Base-by-base conservation (phyloP, 2,329 filamentous ascomycete genomes). In the Exophiala alcalophila region DNA sequence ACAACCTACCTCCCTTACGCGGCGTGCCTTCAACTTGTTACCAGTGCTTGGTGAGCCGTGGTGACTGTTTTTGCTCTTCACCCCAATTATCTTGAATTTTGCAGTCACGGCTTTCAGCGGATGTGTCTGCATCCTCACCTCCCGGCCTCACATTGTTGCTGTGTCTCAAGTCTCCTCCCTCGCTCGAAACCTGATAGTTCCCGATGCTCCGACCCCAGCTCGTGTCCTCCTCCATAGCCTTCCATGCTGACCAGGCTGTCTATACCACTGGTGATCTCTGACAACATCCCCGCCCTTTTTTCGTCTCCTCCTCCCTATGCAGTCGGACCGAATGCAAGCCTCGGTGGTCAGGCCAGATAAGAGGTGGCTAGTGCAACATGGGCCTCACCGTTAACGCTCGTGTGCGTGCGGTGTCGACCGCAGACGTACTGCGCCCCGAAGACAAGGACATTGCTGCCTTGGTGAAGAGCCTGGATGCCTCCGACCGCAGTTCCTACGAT, bases 401-500 rank as follows among this genome's bases (percentile, higher is more conserved):
- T 18, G 9, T 37, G 27, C 53, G 53, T 20, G 47, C 53, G n/a
- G 49, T 55, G 5, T 57, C 55, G n/a, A 54, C 49, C 21, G 48
- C 51, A 20, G 52, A 53, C 21, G 43, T 52, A 11, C 43, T 47
- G 14, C 44, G 44, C 18, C 53, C 55, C 21, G 32, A 48, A 29
- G 54, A 57, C 25, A 42, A 52, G 31, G 52, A 56, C 14, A 57
- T 55, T 33, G 39, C 45, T n/a, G 29, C 16, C 8, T 29, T 56
- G 11, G 52, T 57, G 11, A 47, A 50, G 29, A 46, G 23, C 42
- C 54, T 70, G 33, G 61, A 62, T 32, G 50, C 28, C 31, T 34
- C 60, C 59, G 46, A 64, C 57, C 46, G 53, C 57, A 47, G 56
- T 53, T 46, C 55, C 54, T 50, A 47, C 52, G 32, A 53, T 20